Conservation (phyloP, 768 basidiomycete genomes). For the Naganishia onofrii region DNA sequence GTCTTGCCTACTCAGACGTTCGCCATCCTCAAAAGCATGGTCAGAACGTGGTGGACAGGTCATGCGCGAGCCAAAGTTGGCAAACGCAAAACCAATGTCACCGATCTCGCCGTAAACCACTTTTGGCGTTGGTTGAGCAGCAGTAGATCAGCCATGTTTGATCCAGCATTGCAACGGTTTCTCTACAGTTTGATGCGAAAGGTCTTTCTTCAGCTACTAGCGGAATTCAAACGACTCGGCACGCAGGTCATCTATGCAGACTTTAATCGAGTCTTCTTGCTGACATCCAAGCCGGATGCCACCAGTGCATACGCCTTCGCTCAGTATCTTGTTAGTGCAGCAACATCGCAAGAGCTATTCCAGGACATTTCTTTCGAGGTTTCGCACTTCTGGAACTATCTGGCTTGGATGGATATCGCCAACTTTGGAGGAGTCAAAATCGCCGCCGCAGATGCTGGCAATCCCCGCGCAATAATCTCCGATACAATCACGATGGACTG, state of each 20-base stretch:
- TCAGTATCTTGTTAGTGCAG: slow-evolving; percentile 87
- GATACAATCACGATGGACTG: slow-evolving; percentile 74
- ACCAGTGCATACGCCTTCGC: slow-evolving; percentile 94
- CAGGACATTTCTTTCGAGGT: slow-evolving; percentile 84
- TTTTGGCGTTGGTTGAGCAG: slow-evolving; percentile 98
- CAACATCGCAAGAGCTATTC: slow-evolving; percentile 91
- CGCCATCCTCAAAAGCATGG: slow-evolving; percentile 75
- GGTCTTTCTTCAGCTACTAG: slow-evolving; percentile 92
- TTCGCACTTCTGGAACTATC: slow-evolving; percentile 84
- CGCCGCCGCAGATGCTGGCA: slow-evolving; percentile 52
- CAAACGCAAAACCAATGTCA: slow-evolving; percentile 60
- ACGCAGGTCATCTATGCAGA: slow-evolving; percentile 91
- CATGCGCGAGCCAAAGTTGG: slow-evolving; percentile 65
- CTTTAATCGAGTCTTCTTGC: slow-evolving; percentile 81
- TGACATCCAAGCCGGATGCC: slow-evolving; percentile 86
- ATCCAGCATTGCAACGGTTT: slow-evolving; percentile 88
- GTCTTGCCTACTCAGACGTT: slow-evolving; percentile 85
- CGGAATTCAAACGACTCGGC: slow-evolving; percentile 92
- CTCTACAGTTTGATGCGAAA: slow-evolving; percentile 95
- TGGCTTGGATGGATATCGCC: slow-evolving; percentile 92
- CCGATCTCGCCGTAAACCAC: slow-evolving; percentile 68
- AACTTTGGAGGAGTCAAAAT: slow-evolving; percentile 83
- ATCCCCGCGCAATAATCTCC: slow-evolving; percentile 43
- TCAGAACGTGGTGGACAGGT: slow-evolving; percentile 87
- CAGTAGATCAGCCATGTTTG: slow-evolving; percentile 78